These are phyloP conservation scores for Alternaria gaisen DNA, from an alignment of 2,329 filamentous ascomycete genomes.

Conservation along the genomic window DNA sequence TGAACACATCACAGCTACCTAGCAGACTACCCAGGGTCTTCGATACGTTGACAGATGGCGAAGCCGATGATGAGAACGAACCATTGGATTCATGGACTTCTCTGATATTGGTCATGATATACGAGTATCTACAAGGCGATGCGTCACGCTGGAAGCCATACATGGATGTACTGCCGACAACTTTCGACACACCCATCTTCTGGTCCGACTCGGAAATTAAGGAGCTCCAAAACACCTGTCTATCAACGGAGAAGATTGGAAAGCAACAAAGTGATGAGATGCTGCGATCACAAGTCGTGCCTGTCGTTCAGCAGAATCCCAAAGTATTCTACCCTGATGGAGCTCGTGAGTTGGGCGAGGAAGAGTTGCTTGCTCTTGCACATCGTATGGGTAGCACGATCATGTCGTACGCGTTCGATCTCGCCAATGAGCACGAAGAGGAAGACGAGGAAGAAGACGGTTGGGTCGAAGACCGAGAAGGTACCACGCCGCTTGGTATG, in stretches of 20 bases:
- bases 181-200: slow-evolving; percentile 36
- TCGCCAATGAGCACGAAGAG: slow-evolving; percentile 28
- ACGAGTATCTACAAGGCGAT: slow-evolving; percentile 32
- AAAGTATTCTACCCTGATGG: slow-evolving; percentile 21
- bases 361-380: slow-evolving; percentile 30
- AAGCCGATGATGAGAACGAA: slow-evolving; percentile 25
- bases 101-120: slow-evolving; percentile 32
- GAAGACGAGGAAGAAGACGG: slow-evolving; percentile 34
- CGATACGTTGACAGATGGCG: slow-evolving; percentile 16
- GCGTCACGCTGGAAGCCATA: slow-evolving; percentile 36
- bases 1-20: slow-evolving; percentile 28
- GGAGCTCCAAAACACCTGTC: slow-evolving; percentile 30
- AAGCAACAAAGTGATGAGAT: slow-evolving; percentile 31
- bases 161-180: slow-evolving; percentile 28
- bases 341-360: slow-evolving; percentile 1
- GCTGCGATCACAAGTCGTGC: slow-evolving; percentile 24
- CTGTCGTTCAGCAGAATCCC: slow-evolving; percentile 22
- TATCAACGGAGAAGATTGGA: slow-evolving; percentile 33
- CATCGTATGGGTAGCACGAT: slow-evolving; percentile 35
- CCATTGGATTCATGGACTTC: slow-evolving; percentile 33
- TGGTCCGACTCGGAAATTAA: slow-evolving; percentile 30
- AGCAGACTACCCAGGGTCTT: slow-evolving; percentile 28
- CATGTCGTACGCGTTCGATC: slow-evolving; percentile 37
- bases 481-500: slow-evolving; percentile 33
- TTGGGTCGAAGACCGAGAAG: slow-evolving; percentile 36